A percentile compares a stretch with the other conserved stretches of the same genome.
Conservation (phyloP, 495 filamentous ascomycete genomes). For the Glutinoglossum americanum region DNA sequence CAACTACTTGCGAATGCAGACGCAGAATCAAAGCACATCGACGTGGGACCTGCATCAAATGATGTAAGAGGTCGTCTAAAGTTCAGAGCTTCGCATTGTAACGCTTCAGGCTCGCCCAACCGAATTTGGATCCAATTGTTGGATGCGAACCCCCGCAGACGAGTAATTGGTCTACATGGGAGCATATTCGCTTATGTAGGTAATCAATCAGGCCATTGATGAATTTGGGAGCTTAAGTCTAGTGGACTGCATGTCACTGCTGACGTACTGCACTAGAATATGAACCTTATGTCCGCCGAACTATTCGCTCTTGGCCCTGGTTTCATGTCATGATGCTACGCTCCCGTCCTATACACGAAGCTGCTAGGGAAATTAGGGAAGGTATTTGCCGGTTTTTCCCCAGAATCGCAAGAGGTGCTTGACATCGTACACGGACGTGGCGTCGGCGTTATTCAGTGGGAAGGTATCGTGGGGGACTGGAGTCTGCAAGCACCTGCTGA, state of each 20-base stretch:
- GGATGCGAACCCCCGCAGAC: neutral
- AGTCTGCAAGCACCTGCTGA: neutral
- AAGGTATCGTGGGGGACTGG: neutral
- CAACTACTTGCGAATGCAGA: neutral
- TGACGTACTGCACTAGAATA: too few relatives aligned
- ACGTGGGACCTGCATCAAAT: neutral
- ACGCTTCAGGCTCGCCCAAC: too few relatives aligned
- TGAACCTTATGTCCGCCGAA: neutral
- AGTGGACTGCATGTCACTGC: too few relatives aligned
- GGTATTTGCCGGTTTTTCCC: neutral
- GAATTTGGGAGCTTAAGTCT: too few relatives aligned
- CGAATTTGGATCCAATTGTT: neutral
- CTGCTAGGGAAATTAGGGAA: neutral
- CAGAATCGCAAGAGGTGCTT: neutral
- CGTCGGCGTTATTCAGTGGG: neutral
- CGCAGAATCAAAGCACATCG: neutral
- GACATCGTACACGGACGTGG: neutral
- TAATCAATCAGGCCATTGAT: too few relatives aligned
- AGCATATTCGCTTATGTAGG: neutral
- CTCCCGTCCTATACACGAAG: neutral
- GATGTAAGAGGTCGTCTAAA: neutral
- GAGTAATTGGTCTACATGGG: neutral
- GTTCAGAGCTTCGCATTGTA: neutral
- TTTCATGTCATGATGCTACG: neutral
- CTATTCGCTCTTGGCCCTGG: neutral